phyloP scores from a whole-genome alignment of 2,329 filamentous ascomycete genomes.

The Purpureocillium lavendulum region DNA sequence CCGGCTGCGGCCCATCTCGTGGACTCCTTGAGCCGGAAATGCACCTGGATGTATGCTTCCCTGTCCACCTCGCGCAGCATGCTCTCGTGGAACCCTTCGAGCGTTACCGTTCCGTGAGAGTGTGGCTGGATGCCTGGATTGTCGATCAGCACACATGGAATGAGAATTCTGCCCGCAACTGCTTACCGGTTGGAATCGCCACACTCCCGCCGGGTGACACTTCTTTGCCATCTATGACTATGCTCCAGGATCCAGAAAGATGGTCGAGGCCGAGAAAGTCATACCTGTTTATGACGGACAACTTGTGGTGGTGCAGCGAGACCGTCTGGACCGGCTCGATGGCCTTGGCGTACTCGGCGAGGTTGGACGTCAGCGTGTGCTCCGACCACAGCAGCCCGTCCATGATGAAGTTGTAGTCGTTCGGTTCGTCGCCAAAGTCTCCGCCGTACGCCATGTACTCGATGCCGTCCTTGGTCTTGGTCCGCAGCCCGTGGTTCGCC shows the following conservation, averaged over 20 bases:
- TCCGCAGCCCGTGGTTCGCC: slow-evolving; percentile 47
- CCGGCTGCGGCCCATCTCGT: slow-evolving; percentile 44
- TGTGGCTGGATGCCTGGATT: slow-evolving; percentile 34
- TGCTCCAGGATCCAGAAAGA: slow-evolving; percentile 32
- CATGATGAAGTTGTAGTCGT: slow-evolving; percentile 52
- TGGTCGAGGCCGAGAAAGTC: slow-evolving; percentile 45
- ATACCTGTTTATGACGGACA: slow-evolving; percentile 44
- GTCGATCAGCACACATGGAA: background rate
- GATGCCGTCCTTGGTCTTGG: slow-evolving; percentile 30
- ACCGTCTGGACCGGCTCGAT: slow-evolving; percentile 50
- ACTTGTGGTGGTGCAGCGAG: slow-evolving; percentile 27
- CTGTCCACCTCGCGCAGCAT: slow-evolving; percentile 12
- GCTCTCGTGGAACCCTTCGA: slow-evolving; percentile 20
- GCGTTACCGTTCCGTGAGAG: slow-evolving; percentile 22
- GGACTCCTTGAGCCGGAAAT: slow-evolving; percentile 32
- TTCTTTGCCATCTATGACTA: slow-evolving; percentile 28
- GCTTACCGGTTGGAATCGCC: slow-evolving; percentile 31
- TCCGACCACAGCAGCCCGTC: slow-evolving; percentile 39
- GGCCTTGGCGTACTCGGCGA: slow-evolving; percentile 48
- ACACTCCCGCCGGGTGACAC: slow-evolving; percentile 22
- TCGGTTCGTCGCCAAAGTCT: slow-evolving; percentile 52
- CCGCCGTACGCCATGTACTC: slow-evolving; percentile 51
- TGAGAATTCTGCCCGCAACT: background rate
- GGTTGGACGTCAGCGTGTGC: slow-evolving; percentile 42
- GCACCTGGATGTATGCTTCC: slow-evolving; percentile 40